These are phyloP conservation scores for Ceratobasidium sp. DNA, from an alignment of 1,284 basidiomycete species.

Conservation along the genomic window DNA sequence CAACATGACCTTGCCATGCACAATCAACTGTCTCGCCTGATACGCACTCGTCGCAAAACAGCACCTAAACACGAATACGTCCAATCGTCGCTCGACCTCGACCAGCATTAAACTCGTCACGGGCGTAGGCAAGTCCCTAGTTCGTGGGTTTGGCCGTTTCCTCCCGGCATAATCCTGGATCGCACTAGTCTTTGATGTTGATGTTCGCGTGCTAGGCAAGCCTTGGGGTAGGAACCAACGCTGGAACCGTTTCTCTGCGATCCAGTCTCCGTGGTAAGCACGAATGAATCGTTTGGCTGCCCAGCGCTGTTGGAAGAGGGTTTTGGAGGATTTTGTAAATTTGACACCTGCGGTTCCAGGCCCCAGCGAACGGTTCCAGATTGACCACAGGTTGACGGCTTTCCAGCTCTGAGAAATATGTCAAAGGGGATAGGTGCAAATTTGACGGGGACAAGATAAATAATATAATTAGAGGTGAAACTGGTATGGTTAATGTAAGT, in stretches of 20 bases:
- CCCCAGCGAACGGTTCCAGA: slow-evolving; percentile 33
- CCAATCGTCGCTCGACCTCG: slow-evolving; percentile 93
- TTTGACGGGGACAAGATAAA: background rate
- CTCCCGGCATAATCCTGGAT: slow-evolving; percentile 50
- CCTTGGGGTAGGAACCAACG: slow-evolving; percentile 91
- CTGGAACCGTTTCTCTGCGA: slow-evolving; percentile 92
- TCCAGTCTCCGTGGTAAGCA: slow-evolving; percentile 96
- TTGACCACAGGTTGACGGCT: slow-evolving; percentile 35
- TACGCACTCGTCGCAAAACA: slow-evolving; percentile 93
- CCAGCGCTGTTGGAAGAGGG: slow-evolving; percentile 95
- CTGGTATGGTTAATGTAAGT: background rate
- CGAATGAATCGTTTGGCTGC: slow-evolving; percentile 86
- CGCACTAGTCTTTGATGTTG: slow-evolving; percentile 35
- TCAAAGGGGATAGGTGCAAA: background rate
- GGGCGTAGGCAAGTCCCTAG: slow-evolving; percentile 59
- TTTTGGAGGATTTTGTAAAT: slow-evolving; percentile 66
- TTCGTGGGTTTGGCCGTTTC: slow-evolving; percentile 60
- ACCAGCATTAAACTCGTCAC: slow-evolving; percentile 91
- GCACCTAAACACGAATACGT: slow-evolving; percentile 88
- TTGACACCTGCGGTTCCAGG: slow-evolving; percentile 40
- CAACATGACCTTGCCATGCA: slow-evolving; percentile 86
- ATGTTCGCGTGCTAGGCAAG: slow-evolving; percentile 78
- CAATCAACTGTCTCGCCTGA: slow-evolving; percentile 83
- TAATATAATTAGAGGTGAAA: background rate
- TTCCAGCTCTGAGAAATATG: slow-evolving; percentile 12